Conservation (phyloP, 1,284 basidiomycete species). For the Inonotus hispidus region DNA sequence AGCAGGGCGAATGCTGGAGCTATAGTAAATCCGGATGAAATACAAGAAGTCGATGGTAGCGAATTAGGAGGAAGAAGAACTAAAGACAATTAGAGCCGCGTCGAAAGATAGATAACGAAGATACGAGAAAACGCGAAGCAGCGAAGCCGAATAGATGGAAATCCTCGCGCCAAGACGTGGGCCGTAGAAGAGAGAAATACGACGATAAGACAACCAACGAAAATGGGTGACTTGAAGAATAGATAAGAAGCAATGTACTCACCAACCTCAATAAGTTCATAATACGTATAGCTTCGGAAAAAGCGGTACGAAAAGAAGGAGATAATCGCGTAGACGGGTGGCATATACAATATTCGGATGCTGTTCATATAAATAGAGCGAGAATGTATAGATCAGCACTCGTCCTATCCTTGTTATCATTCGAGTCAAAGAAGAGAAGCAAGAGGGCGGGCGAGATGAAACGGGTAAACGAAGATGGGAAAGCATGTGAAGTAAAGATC, state of each 20-base stretch:
- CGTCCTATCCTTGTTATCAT: neutral
- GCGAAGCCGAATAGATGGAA: neutral
- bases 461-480: neutral
- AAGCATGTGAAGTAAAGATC: too few relatives aligned
- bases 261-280: conserved; percentile 70
- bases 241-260: conserved; percentile 25
- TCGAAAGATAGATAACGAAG: neutral
- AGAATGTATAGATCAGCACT: neutral
- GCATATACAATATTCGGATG: conserved; percentile 75
- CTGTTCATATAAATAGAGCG: conserved; percentile 30
- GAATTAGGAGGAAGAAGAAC: neutral
- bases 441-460: neutral
- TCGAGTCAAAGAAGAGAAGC: neutral
- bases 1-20: too few relatives aligned
- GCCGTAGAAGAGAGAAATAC: neutral
- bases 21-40: too few relatives aligned
- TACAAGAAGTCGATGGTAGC: neutral
- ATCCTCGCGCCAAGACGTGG: neutral
- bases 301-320: conserved; percentile 86
- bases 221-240: neutral
- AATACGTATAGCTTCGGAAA: conserved; percentile 80
- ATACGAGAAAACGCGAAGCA: neutral
- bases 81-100: conserved; percentile 1
- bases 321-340: conserved; percentile 75
- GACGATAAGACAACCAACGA: neutral